Base-by-base conservation (phyloP, 2,329 filamentous ascomycete genomes). In the Fusarium caatingaense region DNA sequence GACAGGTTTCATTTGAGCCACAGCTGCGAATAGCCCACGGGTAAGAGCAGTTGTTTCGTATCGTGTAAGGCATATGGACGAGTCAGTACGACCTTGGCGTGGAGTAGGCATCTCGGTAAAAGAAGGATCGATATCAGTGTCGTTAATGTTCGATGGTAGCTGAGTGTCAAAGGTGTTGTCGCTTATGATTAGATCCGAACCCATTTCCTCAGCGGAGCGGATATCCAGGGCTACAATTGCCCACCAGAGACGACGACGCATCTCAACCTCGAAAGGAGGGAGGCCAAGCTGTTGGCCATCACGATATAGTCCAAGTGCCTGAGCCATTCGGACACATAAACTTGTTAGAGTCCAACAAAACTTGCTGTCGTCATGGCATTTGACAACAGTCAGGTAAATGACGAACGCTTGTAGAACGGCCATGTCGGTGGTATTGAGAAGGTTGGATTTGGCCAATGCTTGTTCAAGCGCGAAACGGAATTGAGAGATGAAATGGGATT, bases 181-280 rank as follows among this genome's bases (percentile, higher is more conserved):
- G 8, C 30, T 55, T 8, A 72, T 62, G 20, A 69, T 72, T 23
- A 72, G 55, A 42, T 72, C 69, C 3, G 69, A 64, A 5, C 64
- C 69, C 69, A 72, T 66, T 13, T 72, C 68, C 8, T 71, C 69
- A 13, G 68, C 55, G 12, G 68, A 69, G 16, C 69, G 69, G 8
- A 72, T 50, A 28, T 71, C 69, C n/a, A 71, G 54, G 21, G 68
- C 46, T 15, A 72, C 56, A 12, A 71, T 65, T 5, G 60, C 50
- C 69, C 69, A 71, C 69, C 69, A 71, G 21, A 71, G 66, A n/a
- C 69, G 68, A 5, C 69, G 69, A 3, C 69, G 69, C 68, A 72
- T 71, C 65, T 71, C 69, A 13, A 72, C 69, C n/a, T 71, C 69
- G 13, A 71, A 71, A 1, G 69, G 69, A 1, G 65, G 37, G 6